phyloP scores from a whole-genome alignment of 1,139 yeast genomes.

The Pichiaceae sp. region DNA sequence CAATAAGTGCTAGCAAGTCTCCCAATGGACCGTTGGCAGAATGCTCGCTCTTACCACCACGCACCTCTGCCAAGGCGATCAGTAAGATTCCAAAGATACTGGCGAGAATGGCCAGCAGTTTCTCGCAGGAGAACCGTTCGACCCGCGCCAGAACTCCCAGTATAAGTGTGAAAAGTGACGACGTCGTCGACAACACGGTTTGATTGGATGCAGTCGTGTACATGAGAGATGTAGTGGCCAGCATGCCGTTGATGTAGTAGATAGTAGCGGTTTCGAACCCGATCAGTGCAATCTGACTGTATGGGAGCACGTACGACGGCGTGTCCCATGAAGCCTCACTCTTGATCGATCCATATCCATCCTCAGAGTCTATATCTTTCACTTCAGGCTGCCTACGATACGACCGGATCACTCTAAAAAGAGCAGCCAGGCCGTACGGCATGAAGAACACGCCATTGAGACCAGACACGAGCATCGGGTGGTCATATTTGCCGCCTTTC shows the following conservation, averaged over 20 bases:
- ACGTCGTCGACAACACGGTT: constrained; percentile 42
- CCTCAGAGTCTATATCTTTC: neutral
- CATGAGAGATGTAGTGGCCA: constrained; percentile 33
- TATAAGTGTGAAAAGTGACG: constrained; percentile 42
- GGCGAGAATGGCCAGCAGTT: constrained; percentile 34
- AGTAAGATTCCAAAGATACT: constrained; percentile 41
- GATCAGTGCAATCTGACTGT: constrained; percentile 27
- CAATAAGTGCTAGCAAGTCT: constrained; percentile 35
- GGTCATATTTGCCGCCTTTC: constrained; percentile 38
- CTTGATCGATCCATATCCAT: neutral
- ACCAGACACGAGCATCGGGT: constrained; percentile 40
- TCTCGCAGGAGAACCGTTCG: constrained; percentile 35
- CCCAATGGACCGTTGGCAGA: constrained; percentile 27
- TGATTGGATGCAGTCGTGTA: constrained; percentile 48
- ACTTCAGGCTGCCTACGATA: neutral
- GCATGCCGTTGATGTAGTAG: constrained; percentile 35
- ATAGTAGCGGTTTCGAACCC: constrained; percentile 33
- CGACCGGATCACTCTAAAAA: neutral
- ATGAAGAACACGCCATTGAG: constrained; percentile 39
- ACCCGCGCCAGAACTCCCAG: constrained; percentile 33
- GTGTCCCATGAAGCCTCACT: constrained; percentile 7
- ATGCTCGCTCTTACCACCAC: constrained; percentile 6
- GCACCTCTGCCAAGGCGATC: constrained; percentile 32
- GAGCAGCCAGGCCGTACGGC: constrained; percentile 26
- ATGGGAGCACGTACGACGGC: constrained; percentile 23